These are phyloP conservation scores for Amaranthus hypochondriacus DNA, from an alignment of 148 eudicot species.

Conservation along the genomic window DNA sequence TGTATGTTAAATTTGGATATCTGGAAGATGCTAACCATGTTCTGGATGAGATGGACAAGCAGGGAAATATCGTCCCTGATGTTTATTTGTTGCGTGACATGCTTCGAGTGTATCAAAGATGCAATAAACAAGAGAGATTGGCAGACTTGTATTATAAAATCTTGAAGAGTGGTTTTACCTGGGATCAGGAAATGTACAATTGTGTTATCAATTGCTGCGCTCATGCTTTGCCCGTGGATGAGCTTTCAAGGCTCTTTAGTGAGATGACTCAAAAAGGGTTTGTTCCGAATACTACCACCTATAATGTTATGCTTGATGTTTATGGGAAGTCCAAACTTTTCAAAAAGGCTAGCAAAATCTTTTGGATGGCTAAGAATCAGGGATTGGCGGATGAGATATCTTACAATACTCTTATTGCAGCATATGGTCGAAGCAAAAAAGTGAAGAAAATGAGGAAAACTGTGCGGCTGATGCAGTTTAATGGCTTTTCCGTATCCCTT, in stretches of 20 bases:
- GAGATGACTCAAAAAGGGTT: slow-evolving; percentile 83
- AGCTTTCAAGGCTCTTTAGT: slow-evolving; percentile 78
- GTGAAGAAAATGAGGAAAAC: slow-evolving; percentile 58
- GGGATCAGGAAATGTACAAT: slow-evolving; percentile 96
- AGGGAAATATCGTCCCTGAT: slow-evolving; percentile 67
- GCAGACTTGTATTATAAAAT: slow-evolving; percentile 63
- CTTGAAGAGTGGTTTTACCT: slow-evolving; percentile 48
- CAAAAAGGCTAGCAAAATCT: slow-evolving; percentile 62
- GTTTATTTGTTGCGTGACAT: slow-evolving; percentile 73
- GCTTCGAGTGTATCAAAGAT: slow-evolving; percentile 76
- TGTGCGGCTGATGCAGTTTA: slow-evolving; percentile 61
- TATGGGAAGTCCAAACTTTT: slow-evolving; percentile 77
- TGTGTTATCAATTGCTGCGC: slow-evolving; percentile 94
- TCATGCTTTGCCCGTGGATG: slow-evolving; percentile 78
- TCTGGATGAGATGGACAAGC: slow-evolving; percentile 58
- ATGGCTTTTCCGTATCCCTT: slow-evolving; percentile 84
- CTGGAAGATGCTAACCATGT: slow-evolving; percentile 58
- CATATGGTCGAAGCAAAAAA: slow-evolving; percentile 60
- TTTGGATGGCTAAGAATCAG: slow-evolving; percentile 74
- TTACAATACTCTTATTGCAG: slow-evolving; percentile 84
- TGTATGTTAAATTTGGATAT: slow-evolving; percentile 74
- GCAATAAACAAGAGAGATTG: slow-evolving; percentile 54
- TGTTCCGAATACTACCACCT: slow-evolving; percentile 63
- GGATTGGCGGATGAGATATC: slow-evolving; percentile 69
- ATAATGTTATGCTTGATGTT: slow-evolving; percentile 77